Evolutionary conservation across 257 asterid species (phyloP), one percentile per base, ranked within the genome.

Genomic region (Ocimum tenuiflorum): DNA sequence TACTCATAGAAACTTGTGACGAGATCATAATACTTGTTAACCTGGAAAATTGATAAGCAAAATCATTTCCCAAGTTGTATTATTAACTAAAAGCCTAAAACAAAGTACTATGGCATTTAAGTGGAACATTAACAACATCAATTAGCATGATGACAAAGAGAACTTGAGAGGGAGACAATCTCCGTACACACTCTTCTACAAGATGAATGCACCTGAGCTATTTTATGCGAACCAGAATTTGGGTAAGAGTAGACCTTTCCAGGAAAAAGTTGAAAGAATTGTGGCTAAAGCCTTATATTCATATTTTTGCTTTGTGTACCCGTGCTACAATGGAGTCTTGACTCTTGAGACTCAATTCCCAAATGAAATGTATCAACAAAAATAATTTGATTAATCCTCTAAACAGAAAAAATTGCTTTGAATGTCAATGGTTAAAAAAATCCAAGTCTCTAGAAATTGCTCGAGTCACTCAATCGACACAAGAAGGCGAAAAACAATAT

Each of bases 1-100:
- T 92, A 92, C 78, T 92, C 99, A 3, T 92, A 92, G 90, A 92
- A 92, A 81, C 99, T 92, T 71, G 99, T 92, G 58, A 81, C 96
- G 58, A 92, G 99, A 80, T 92, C 97, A 77, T 92, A 92, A 79
- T 92, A 92, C 76, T 89, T 92, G 63, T 92, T 92, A 22, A 92
- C 97, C 99, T 92, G 88, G n/a, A 67, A 50, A 77, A 51, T 39
- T 31, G 20, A 79, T 0, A 41, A 12, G n/a, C 6, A 20, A 54
- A 31, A 18, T 51, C 19, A 60, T 10, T 9, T 50, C 19, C 14
- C 15, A 22, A 20, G 14, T 7, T 3, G 17, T n/a, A 35, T 24
- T 50, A 3, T 22, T 35, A 20, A 33, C 55, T 50, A 20, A 59
- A 8, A 20, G 6, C n/a, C 12, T 8, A 1, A 2, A 31, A 31